Conservation (phyloP, 1,139 yeast genomes). For the Kodamaea suecica region DNA sequence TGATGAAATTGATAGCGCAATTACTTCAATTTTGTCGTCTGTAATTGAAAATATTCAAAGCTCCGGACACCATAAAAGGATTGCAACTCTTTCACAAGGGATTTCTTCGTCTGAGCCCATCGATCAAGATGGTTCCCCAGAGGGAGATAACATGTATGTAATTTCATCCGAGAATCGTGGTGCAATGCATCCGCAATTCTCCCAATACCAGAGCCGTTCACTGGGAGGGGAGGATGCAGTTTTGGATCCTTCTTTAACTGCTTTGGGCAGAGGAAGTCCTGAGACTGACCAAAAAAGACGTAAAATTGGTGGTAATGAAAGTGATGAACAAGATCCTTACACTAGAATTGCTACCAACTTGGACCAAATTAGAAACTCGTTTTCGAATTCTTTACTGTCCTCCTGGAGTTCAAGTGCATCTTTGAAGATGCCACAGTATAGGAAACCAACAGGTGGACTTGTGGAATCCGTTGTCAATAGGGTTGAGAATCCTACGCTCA, state of each 20-base stretch:
- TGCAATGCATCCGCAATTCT: too few species aligned
- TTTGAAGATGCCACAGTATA: slow-evolving; percentile 42
- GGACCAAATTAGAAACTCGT: slow-evolving; percentile 16
- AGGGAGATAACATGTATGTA: background rate
- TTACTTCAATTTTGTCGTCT: slow-evolving; percentile 27
- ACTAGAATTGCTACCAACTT: slow-evolving; percentile 15
- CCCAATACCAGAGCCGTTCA: background rate
- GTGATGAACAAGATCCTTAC: slow-evolving; percentile 12
- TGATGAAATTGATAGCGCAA: slow-evolving; percentile 21
- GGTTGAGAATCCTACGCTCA: slow-evolving; percentile 19
- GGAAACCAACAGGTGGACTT: slow-evolving; percentile 24
- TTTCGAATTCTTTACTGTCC: slow-evolving; percentile 12
- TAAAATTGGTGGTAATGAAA: slow-evolving; percentile 7
- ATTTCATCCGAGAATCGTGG: too few species aligned
- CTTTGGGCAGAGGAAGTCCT: slow-evolving; percentile 2
- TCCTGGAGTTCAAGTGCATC: slow-evolving; percentile 18
- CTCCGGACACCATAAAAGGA: slow-evolving; percentile 28
- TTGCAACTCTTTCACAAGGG: slow-evolving; percentile 34
- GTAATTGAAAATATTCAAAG: slow-evolving; percentile 26
- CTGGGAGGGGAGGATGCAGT: slow-evolving; percentile 1
- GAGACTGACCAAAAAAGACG: slow-evolving; percentile 9
- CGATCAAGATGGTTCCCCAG: background rate
- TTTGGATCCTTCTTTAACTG: slow-evolving; percentile 7
- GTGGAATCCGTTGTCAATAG: slow-evolving; percentile 5
- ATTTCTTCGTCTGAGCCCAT: slow-evolving; percentile 6